Evolutionary conservation across 306 rosid genomes (phyloP), one percentile per base, ranked within the genome.

Genomic region (Morella rubra): DNA sequence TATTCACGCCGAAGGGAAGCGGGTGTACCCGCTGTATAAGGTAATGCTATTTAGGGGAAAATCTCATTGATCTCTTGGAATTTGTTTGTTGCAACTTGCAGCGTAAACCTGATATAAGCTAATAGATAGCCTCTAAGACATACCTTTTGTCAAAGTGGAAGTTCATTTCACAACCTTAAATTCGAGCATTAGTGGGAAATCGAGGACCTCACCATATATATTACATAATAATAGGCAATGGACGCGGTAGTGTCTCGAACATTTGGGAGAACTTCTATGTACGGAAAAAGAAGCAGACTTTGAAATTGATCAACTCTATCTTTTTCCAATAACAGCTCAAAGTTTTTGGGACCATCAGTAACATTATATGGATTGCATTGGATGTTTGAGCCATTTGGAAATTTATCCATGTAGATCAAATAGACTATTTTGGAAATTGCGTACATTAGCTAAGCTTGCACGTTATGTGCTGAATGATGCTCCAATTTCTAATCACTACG

Each of bases 1-100:
- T 15, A 82, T 90, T 84, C 87, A 80, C 7, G 89, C 92, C 9
- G 90, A 94, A 84, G 93, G 91, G 18, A 94, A 87, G 87, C 87
- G 89, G 81, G 90, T 83, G 9, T 92, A 92, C 77, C 96, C 89
- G 0, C 66, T 59, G 4, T 88, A 84, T 62, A 53, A 40, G 98
- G 98, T 90, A 94, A 22, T 32, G 5, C 53, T 54, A 32, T 16
- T 60, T 64, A 8, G 14, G 1, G 56, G 24, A 50, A 44, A 20
- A 27, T 40, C 47, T 19, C 37, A 32, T 2, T 27, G 24, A 16
- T 53, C 1, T 47, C 14, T 45, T 27, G 15, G 66, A 11, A 13
- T 15, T 22, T 24, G 32, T 56, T 56, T 56, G 32, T 56, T 56
- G 64, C 32, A 56, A 1, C 13, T 12, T 9, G 64, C 8, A 55